Evolutionary conservation across 257 asterid species (phyloP), one percentile per base, ranked within the genome.

Genomic region (Schizonepeta tenuifolia): DNA sequence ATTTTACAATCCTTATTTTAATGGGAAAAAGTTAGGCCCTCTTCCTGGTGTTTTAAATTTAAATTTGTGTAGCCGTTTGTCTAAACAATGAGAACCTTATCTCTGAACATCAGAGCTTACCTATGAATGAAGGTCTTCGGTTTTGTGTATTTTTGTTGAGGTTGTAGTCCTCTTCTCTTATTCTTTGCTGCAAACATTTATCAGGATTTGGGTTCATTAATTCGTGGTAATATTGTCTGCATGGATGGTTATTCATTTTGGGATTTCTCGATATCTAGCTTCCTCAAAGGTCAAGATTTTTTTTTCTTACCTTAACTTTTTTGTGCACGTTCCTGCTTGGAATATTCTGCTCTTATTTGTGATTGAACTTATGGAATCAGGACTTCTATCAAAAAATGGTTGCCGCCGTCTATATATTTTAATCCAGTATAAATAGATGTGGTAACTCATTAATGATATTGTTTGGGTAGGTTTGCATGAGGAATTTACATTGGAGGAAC

Each of bases 401-500:
- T 54, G 28, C 35, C 35, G 2, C 9, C 43, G 28, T 54, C 8
- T 59, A 44, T 36, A 35, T 62, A 63, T 64, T 41, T 66, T 33
- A 33, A 49, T 14, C 35, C 9, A 59, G 59, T 44, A 18, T 36
- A 12, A 20, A 14, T 47, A 53, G 68, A 57, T 28, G 43, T 11
- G 63, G 46, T 58, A 57, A 66, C 65, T 51, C 65, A 26, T 38
- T 65, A 14, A 8, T 63, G 18, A 17, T 60, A 40, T 41, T 71
- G 28, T 65, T 76, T 78, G 73, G 68, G 57, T 80, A 94, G 99
- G 96, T 85, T 54, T 91, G 97, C 78, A 85, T 91, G 96, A 70
- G 53, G 26, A 84, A 87, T 75, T 84, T 89, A 59, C 69, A 88
- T 72, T 94, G 99, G 99, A 88, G 97, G 90, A 94, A 94, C 74